Percentiles rank a stretch among this genome's conserved stretches.
Conservation (phyloP, 768 basidiomycete species). For the Suillus tomentosus region DNA sequence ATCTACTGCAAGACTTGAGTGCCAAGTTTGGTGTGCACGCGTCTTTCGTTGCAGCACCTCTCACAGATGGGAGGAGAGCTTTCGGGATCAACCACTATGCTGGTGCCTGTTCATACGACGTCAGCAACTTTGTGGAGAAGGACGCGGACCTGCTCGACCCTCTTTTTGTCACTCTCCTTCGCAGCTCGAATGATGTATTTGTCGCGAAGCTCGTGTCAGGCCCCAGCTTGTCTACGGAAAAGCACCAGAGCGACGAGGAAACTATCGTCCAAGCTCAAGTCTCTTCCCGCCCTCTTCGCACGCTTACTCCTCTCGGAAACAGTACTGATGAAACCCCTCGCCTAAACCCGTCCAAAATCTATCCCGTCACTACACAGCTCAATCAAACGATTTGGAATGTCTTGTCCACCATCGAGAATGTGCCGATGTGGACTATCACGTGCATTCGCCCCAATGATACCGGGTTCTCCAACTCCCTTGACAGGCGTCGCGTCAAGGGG, state of each 20-base stretch:
- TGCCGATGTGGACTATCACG: slow-evolving; percentile 54
- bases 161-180: slow-evolving; percentile 54
- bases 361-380: slow-evolving; percentile 60
- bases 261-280: slow-evolving; percentile 69
- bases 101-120: slow-evolving; percentile 56
- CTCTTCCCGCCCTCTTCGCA: slow-evolving; percentile 56
- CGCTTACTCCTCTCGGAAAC: slow-evolving; percentile 40
- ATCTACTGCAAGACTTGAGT: slow-evolving; percentile 50
- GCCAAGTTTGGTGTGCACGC: slow-evolving; percentile 49
- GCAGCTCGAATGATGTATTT: slow-evolving; percentile 53
- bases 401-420: slow-evolving; percentile 45
- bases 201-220: slow-evolving; percentile 64
- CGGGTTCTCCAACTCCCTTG: slow-evolving; percentile 61
- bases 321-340: slow-evolving; percentile 38
- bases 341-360: slow-evolving; percentile 53
- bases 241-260: slow-evolving; percentile 54
- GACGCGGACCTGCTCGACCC: slow-evolving; percentile 56
- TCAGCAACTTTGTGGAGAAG: slow-evolving; percentile 48
- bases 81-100: slow-evolving; percentile 68
- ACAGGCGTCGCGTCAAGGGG: slow-evolving; percentile 60
- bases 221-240: slow-evolving; percentile 58
- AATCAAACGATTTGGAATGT: slow-evolving; percentile 55
- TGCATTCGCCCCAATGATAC: slow-evolving; percentile 70
- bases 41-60: slow-evolving; percentile 47
- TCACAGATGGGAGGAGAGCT: slow-evolving; percentile 33